phyloP scores from a whole-genome alignment of 495 filamentous ascomycete species.

The Penicillium argentinense region DNA sequence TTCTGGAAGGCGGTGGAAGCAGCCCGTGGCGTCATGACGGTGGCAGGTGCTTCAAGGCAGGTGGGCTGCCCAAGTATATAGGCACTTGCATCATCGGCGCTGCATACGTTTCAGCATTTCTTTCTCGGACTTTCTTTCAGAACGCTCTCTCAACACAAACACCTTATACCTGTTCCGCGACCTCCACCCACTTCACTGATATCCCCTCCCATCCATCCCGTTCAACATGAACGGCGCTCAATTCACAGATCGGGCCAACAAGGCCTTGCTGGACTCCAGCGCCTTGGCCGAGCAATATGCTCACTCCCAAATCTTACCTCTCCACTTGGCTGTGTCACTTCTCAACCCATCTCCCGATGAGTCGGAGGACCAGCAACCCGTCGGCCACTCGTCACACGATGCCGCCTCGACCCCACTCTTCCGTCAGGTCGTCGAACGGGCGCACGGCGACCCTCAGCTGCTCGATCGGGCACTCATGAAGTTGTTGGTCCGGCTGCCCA shows the following conservation, averaged over 20 bases:
- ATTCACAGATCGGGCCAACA: conserved; percentile 88
- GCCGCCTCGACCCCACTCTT: conserved; percentile 68
- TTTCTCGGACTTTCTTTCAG: no score
- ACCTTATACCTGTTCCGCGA: conserved; percentile 1
- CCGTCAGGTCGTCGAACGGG: conserved; percentile 89
- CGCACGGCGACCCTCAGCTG: conserved; percentile 85
- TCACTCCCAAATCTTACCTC: conserved; percentile 82
- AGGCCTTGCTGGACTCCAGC: conserved; percentile 83
- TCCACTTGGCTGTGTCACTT: conserved; percentile 86
- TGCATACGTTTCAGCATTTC: background rate
- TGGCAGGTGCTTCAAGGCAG: conserved; percentile 22
- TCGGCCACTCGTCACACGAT: conserved; percentile 57
- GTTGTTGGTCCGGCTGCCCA: conserved; percentile 82
- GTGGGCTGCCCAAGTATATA: conserved; percentile 25
- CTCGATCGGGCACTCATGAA: conserved; percentile 91
- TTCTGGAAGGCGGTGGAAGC: conserved; percentile 49
- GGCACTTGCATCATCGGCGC: conserved; percentile 16
- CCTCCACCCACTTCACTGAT: background rate
- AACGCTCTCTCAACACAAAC: conserved; percentile 7
- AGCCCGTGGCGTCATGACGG: conserved; percentile 34
- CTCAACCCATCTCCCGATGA: conserved; percentile 80
- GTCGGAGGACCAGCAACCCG: conserved; percentile 70
- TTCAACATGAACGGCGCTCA: conserved; percentile 53
- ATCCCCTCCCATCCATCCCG: conserved; percentile 6
- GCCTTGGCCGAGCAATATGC: conserved; percentile 80